phyloP scores from a whole-genome alignment of 306 rosid species.

The Elaeagnus macrophylla region DNA sequence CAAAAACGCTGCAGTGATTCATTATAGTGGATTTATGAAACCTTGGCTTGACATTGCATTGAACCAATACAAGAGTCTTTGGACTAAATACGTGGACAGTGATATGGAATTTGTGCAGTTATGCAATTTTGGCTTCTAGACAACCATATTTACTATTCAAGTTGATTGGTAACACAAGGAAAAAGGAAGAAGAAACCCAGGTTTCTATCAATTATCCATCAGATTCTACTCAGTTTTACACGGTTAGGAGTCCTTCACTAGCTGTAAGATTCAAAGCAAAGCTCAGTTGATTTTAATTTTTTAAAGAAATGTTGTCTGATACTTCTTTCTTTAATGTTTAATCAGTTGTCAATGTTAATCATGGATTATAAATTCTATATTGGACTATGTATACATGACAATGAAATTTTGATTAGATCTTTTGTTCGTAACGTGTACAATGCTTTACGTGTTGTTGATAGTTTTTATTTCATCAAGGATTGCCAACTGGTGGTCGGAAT shows the following conservation, averaged over 20 bases:
- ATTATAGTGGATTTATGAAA: slow-evolving; percentile 95
- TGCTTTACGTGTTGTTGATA: too few species aligned
- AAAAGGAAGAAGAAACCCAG: neutral
- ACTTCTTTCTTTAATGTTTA: too few species aligned
- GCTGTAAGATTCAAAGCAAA: slow-evolving; percentile 40
- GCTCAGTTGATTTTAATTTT: slow-evolving; percentile 17
- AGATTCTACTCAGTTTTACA: slow-evolving; percentile 19
- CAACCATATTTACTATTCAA: slow-evolving; percentile 8
- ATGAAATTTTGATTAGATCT: too few species aligned
- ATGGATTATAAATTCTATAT: too few species aligned
- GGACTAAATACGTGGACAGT: slow-evolving; percentile 92
- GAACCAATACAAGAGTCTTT: slow-evolving; percentile 88
- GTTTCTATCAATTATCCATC: slow-evolving; percentile 25
- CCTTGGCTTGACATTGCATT: slow-evolving; percentile 98
- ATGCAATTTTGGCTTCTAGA: slow-evolving; percentile 98
- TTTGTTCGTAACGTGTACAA: too few species aligned
- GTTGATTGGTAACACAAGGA: slow-evolving; percentile 22
- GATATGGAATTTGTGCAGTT: slow-evolving; percentile 97
- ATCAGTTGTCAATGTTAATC: too few species aligned
- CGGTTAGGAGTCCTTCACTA: slow-evolving; percentile 30
- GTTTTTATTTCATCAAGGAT: too few species aligned
- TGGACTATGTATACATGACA: too few species aligned
- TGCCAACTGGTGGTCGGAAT: too few species aligned
- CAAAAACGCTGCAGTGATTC: slow-evolving; percentile 91
- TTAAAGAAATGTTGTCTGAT: too few species aligned